Conservation (phyloP, 768 basidiomycete species). For the Suillus discolor region DNA sequence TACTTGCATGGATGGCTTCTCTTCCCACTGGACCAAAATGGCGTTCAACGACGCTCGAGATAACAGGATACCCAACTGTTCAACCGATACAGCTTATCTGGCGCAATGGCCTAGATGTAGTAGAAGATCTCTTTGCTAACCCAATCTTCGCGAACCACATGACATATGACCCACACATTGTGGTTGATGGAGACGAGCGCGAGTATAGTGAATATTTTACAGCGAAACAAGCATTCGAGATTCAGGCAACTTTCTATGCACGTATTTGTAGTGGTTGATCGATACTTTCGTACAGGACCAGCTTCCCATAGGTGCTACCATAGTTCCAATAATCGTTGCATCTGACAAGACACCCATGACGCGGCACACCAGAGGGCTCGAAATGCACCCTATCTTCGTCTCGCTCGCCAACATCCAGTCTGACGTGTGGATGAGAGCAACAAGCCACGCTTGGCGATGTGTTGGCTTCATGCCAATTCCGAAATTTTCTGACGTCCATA, state of each 20-base stretch:
- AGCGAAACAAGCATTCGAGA: background rate
- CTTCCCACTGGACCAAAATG: background rate
- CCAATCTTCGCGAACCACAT: background rate
- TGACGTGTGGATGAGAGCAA: too few relatives aligned
- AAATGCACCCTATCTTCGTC: too few relatives aligned
- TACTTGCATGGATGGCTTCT: background rate
- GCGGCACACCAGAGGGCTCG: too few relatives aligned
- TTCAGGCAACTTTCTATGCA: background rate
- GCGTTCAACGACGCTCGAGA: background rate
- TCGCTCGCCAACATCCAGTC: too few relatives aligned
- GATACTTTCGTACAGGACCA: background rate
- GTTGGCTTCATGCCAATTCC: too few relatives aligned
- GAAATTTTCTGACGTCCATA: too few relatives aligned
- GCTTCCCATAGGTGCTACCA: too few relatives aligned
- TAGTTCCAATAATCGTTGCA: too few relatives aligned
- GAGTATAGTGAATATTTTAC: background rate
- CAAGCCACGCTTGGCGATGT: too few relatives aligned
- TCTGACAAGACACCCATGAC: too few relatives aligned
- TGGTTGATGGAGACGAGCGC: background rate
- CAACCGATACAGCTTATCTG: background rate
- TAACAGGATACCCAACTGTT: background rate
- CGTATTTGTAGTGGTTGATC: background rate
- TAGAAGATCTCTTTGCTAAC: background rate
- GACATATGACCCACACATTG: background rate
- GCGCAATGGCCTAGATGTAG: background rate